Base-by-base conservation (phyloP, 805 yeast genomes). In the Kregervanrija pseudodelftensis region DNA sequence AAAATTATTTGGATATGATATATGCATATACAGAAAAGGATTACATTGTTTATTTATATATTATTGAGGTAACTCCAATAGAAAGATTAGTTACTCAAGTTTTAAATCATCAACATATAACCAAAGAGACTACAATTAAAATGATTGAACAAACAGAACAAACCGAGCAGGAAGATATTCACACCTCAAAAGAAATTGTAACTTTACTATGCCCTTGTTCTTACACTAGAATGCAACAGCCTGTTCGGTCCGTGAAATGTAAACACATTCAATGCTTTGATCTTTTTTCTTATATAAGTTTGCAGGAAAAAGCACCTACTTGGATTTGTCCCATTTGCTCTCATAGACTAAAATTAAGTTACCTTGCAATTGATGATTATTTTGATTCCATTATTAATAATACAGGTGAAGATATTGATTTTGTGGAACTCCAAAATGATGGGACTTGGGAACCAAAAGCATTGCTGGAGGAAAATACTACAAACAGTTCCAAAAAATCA, bases 271-370 rank as follows among this genome's bases (percentile, higher is more conserved):
- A 85, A 55, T 90, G 98, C 59, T 87, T 90, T 60, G 99, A 93
- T 63, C 90, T 86, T 0, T 61, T 72, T 33, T 77, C 85, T 37
- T 93, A 76, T 57, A 54, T 93, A 9, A 76, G 79, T 55, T 70
- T 89, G 37, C 98, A 91, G 60, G 70, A 71, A 44, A 91, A 84
- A 58, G 77, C 85, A 0, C 84, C 96, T 0, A 77, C 85, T 0
- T 91, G 97, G 97, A 66, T 67, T 42, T 93, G 99, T 58, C 96
- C 97, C 0, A 72, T 87, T 3, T 93, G 99, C 59, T 76, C 75
- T 49, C 66, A 64, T 5, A 58, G 57, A 2, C 65, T 87, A 2
- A 63, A 68, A 2, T 66, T 80, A 12, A 73, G 73, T 12, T 82
- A 81, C 49, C 59, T 93, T 43, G 80, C 83, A 0, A 67, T 89